A percentile compares a stretch with the other conserved stretches of the same genome.
phyloP scores from a whole-genome alignment of 768 basidiomycete species.

The Russula griseocarnosa region DNA sequence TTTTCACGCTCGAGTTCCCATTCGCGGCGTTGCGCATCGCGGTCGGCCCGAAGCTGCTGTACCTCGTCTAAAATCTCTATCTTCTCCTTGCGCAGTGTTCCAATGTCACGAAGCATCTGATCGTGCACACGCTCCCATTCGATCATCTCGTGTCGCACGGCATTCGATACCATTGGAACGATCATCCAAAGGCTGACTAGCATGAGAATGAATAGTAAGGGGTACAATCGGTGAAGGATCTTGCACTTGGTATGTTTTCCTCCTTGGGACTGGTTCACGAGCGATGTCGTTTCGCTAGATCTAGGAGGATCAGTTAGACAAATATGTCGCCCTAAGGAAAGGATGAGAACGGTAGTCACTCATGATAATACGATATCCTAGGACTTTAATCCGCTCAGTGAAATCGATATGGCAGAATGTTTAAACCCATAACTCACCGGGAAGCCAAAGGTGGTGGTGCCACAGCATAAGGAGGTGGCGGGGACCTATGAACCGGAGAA shows the following conservation, averaged over 20 bases:
- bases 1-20: slow-evolving; percentile 24
- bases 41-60: slow-evolving; percentile 19
- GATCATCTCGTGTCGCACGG: background rate
- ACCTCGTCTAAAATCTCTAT: background rate
- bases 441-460: background rate
- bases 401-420: background rate
- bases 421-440: slow-evolving; percentile 2
- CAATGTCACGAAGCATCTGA: slow-evolving; percentile 6
- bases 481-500: background rate
- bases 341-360: background rate
- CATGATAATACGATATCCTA: background rate
- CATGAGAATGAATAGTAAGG: slow-evolving; percentile 5
- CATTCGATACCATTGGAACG: slow-evolving; percentile 2
- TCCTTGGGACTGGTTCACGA: background rate
- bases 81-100: background rate
- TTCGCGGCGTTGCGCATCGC: slow-evolving; percentile 13
- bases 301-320: slow-evolving; percentile 1
- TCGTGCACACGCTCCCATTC: slow-evolving; percentile 15
- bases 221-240: background rate
- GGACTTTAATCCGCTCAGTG: background rate
- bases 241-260: background rate
- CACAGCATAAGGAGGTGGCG: background rate
- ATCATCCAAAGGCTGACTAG: background rate
- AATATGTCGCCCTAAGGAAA: background rate
- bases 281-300: background rate